Evolutionary conservation across 2,329 filamentous ascomycete genomes (phyloP), one percentile per base, ranked within the genome.

Genomic region (Trichoderma simmonsii): DNA sequence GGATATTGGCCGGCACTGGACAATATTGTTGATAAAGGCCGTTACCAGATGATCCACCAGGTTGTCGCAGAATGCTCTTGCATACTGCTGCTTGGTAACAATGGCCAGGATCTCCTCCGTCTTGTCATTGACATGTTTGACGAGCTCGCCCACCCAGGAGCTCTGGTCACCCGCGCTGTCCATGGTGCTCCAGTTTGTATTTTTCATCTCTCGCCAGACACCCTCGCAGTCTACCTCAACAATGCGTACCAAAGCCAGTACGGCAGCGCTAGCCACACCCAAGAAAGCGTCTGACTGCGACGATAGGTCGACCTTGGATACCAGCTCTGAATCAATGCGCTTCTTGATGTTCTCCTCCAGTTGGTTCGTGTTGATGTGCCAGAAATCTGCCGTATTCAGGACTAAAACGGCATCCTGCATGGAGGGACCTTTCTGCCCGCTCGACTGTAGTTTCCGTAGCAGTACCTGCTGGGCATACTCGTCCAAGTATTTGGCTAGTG

Each of bases 351-450:
- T 97, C 77, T 98, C 95, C 80, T 98, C 95, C 1, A 99, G 86
- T 79, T 98, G 95, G 62, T 91, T 94, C 63, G 94, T 96, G 34
- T 97, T 98, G 30, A 90, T 90, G 79, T 98, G 95, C 88, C 96
- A 99, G 81, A 98, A 99, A 79, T 99, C 96, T 0, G 96, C 95
- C 1, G 96, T 98, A 79, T 99, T 99, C 62, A 99, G 86, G 1
- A 98, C 94, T 4, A 97, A 85, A 15, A 98, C 88, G 4, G 93
- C 88, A 74, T 97, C 92, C 77, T 97, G 91, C 2, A 96, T 78
- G 4, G 85, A 82, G 2, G 88, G 84, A 0, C 74, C 87, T 77
- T 78, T 86, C 81, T 75, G 86, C 75, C 80, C 89, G 78, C 82
- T 92, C 4, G 82, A 81, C 75, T 90, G 88, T 7, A 91, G 79